These are phyloP conservation scores for Hirsutella rhossiliensis DNA, from an alignment of 2,329 filamentous ascomycete species.

Conservation along the genomic window DNA sequence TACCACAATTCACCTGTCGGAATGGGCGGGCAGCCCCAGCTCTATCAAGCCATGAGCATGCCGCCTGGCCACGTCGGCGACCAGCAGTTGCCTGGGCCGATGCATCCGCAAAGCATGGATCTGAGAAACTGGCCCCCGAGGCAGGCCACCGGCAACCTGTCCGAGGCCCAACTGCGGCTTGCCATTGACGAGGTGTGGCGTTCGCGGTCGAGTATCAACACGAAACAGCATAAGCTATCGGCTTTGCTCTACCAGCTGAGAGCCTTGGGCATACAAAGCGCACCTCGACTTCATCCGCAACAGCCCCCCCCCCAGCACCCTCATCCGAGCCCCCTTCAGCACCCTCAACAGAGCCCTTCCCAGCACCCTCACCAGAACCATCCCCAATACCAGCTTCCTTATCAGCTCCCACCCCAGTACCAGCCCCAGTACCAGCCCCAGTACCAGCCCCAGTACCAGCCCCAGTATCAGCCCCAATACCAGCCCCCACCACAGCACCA, in stretches of 20 bases:
- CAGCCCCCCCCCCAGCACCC: not conserved
- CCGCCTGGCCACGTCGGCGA: not conserved
- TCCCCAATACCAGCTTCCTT: not conserved
- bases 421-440: not conserved
- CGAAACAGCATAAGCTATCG: slow-evolving; percentile 3
- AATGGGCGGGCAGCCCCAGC: not conserved
- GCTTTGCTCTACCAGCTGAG: not conserved
- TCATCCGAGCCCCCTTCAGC: not conserved
- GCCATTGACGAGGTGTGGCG: slow-evolving; percentile 51
- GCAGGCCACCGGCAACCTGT: not conserved
- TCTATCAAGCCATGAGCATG: not conserved
- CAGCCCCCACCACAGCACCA: not conserved
- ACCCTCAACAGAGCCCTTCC: not conserved
- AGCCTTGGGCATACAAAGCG: not conserved
- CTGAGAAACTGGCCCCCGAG: not conserved
- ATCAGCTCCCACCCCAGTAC: no score
- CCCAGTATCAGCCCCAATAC: not conserved
- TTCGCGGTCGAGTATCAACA: slow-evolving; percentile 4
- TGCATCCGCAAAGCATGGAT: not conserved
- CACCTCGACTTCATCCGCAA: not conserved
- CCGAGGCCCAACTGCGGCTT: slow-evolving; percentile 48
- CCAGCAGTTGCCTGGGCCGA: not conserved
- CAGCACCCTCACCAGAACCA: not conserved
- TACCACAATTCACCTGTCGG: not conserved
- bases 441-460: not conserved